Base-by-base conservation (phyloP, 352 stramenopile genomes). In the Globisporangium yorkense region DNA sequence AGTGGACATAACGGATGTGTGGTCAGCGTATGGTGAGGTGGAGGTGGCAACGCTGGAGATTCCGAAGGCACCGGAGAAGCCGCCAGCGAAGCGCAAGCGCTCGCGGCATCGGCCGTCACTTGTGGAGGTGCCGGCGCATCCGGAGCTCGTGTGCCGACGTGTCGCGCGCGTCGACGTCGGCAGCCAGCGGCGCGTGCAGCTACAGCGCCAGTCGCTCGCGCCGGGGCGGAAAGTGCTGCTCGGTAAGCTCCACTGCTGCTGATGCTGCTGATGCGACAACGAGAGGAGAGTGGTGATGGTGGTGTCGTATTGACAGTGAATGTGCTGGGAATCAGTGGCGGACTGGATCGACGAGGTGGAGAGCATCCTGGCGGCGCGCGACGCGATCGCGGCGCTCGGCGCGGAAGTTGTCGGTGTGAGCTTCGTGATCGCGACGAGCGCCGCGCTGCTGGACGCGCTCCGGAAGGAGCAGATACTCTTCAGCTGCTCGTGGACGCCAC, bases 281-380 rank as follows among this genome's bases (percentile, higher is more conserved):
- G 39, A 43, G 39, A 43, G 39, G 39, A 10, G 16, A 37, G 33
- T 37, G 9, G 33, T 37, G 9, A 5, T 10, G 33, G 33, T 10
- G 33, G 33, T 37, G 33, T 0, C 9, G 6, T 37, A 37, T 6
- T 37, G 33, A 37, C 33, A 0, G 33, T 37, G 33, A 27, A 12
- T 46, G 40, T 21, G 16, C 16, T 47, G 16, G 16, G 16, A 24
- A 7, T 0, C 62, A 70, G 74, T 87, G 5, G 41, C 62, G 9
- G 80, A 89, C 58, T 89, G 72, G 75, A 67, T 89, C n/a, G 74
- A 74, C 49, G 59, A 72, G 8, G 66, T 58, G 13, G 72, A 86
- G 33, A 55, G 56, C 6, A 55, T 87, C 27, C 58, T 87, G 1
- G 77, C 75, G 27, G 77, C 66, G 2, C 65, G 61, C 16, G 67